Percentiles rank a stretch among this genome's conserved stretches.
These are phyloP conservation scores for Phytophthora hibernalis DNA, from an alignment of 352 stramenopile species.

Conservation along the genomic window DNA sequence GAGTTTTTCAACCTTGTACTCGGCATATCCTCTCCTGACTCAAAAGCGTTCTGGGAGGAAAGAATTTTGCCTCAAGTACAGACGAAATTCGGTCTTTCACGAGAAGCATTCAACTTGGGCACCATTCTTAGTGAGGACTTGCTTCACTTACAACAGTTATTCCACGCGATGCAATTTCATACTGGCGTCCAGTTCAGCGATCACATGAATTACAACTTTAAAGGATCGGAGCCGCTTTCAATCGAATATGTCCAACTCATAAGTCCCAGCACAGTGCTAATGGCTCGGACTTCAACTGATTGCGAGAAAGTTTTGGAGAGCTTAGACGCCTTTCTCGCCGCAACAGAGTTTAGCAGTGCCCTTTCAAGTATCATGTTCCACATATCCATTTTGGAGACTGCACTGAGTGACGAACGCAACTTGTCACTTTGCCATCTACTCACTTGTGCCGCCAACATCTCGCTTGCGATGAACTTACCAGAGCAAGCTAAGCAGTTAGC, in stretches of 20 bases:
- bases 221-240: conserved; percentile 30
- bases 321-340: conserved; percentile 31
- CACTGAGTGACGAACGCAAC: conserved; percentile 40
- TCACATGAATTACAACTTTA: conserved; percentile 49
- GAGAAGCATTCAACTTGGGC: conserved; percentile 27
- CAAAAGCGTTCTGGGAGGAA: conserved; percentile 56
- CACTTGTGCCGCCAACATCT: conserved; percentile 48
- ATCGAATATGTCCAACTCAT: conserved; percentile 31
- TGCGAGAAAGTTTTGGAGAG: conserved; percentile 39
- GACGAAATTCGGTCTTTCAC: conserved; percentile 48
- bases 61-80: conserved; percentile 53
- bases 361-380: conserved; percentile 50
- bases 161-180: conserved; percentile 56
- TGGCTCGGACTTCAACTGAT: conserved; percentile 30
- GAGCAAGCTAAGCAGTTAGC: conserved; percentile 40
- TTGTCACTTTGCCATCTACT: conserved; percentile 48
- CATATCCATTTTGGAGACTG: conserved; percentile 44
- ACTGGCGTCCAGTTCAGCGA: conserved; percentile 33
- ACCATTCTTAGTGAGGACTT: conserved; percentile 46
- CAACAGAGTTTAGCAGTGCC: conserved; percentile 31
- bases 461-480: conserved; percentile 33
- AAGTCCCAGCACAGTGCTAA: conserved; percentile 26
- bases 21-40: conserved; percentile 33
- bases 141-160: conserved; percentile 62
- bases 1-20: conserved; percentile 74